Evolutionary conservation across 164 flowering plant species (phyloP), one percentile per base, ranked within the genome.

Genomic region (Liriodendron chinense): DNA sequence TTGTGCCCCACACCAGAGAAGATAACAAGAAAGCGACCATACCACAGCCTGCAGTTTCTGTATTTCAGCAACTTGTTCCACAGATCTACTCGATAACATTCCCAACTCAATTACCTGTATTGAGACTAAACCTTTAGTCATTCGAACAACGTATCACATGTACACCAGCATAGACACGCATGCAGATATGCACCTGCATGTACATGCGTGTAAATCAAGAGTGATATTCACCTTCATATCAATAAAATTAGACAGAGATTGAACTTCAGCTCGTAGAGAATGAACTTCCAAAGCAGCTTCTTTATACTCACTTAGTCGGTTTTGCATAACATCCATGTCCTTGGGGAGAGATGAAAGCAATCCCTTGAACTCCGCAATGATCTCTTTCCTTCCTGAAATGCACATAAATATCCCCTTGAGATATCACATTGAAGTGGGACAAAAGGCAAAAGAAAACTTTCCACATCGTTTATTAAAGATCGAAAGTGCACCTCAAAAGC

Each of bases 321-420:
- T 79, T 80, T 94, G 98, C 94, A 96, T 91, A 14, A 80, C 14
- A 24, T 84, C 82, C 99, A 94, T 92, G 63, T 87, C 85, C 69
- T 90, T 86, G 63, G 95, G 98, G 72, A 96, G 89, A 65, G 97
- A 91, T 47, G 97, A 90, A 81, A 91, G 88, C 82, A 94, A 78
- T 16, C 85, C 87, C 79, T 87, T 94, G 66, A 96, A 92, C 74
- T 96, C 91, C 48, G 88, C 80, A 75, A 93, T 87, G 49, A 96
- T 87, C 74, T 92, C 92, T 85, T 93, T 90, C 78, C 98, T 89
- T 79, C 98, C 99, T 96, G 84, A 79, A 79, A 81, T 28, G 12
- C 75, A 75, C 3, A 71, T 21, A 70, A 7, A 53, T 20, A 50
- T 48, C 47, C 59, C 47, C 6, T 25, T 13, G 43, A 34, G 48